Base-by-base conservation (phyloP, 2,329 filamentous ascomycete genomes). In the Plenodomus lindquistii region DNA sequence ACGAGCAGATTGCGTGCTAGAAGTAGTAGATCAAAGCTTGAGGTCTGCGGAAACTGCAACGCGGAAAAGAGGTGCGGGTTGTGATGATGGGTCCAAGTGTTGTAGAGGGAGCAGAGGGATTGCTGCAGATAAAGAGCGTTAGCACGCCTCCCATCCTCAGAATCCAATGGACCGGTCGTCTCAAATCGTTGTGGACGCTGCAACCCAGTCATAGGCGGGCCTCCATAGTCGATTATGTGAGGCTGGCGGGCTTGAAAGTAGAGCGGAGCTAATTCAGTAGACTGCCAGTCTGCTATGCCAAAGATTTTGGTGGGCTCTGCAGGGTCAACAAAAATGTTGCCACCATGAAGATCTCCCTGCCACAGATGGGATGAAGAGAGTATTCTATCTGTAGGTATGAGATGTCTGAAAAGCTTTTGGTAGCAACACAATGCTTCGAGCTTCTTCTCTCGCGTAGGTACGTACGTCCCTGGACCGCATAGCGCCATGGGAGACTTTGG, bases 331-430 rank as follows among this genome's bases (percentile, higher is more conserved):
- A 71, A 70, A 42, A 73, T 71, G 38, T 70, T 77, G 8, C 65
- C 71, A 16, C 46, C 45, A 41, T 77, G 73, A 17, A 76, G 55
- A 41, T 77, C 73, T 29, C 48, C 50, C 44, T 77, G 71, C 73
- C 65, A 71, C 16, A 70, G 54, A 57, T 65, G 59, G 11, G 52
- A 42, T 29, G 57, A 52, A 47, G 48, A 53, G 36, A 70, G 61
- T 15, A 54, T 42, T 42, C 34, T 16, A 44, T 72, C 63, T 29
- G 20, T 50, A 3, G 63, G 69, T 9, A 70, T 48, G 20, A 72
- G 48, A 40, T 55, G 55, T 18, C 54, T 62, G 17, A 65, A 46
- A 7, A 71, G 29, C 19, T 60, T 50, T 39, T 67, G 57, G 54
- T 73, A 73, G 27, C 47, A 55, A 19, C 59, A 27, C 42, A 70